Evolutionary conservation across 148 eudicot genomes (phyloP), one percentile per base, ranked within the genome.

Genomic region (Cornus controversa): DNA sequence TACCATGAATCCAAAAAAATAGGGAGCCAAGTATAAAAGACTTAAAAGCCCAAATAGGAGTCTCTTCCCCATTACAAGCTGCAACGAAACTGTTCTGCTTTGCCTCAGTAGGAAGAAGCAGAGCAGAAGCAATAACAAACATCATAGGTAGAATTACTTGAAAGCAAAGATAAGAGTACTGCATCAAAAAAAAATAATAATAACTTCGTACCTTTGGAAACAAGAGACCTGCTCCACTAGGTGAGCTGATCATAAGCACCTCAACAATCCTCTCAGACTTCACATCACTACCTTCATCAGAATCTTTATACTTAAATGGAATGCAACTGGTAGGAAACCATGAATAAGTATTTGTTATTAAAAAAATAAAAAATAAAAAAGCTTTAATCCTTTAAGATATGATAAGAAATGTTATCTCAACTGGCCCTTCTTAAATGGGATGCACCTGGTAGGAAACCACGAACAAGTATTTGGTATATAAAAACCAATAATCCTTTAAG

Each of bases 181-280:
- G 67, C 16, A 16, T 27, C 10, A 31, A 37, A 31, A 20, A 75
- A 47, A 78, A 37, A 3, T 6, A 22, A 28, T 8, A 66, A 67
- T 1, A 72, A 23, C 15, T 15, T 29, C 66, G 20, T 79, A 88
- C 93, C 93, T 90, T 90, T 8, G 93, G 93, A 77, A 90, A 90
- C 71, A 90, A 90, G 88, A 90, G 91, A 83, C 91, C 91, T 9
- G 86, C 84, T 71, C 91, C 93, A 81, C 87, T 86, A 27, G 80
- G 85, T 66, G 89, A 77, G 84, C 76, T 86, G 67, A 90, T 90
- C 93, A 90, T 87, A 71, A 90, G 93, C 75, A 90, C 93, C 81
- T 90, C 91, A 71, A 90, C 70, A 71, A 81, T 79, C 72, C 78
- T 82, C 72, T 36, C 81, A 8, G 64, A 29, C 65, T 79, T 73